Evolutionary conservation across 2,329 filamentous ascomycete genomes (phyloP).

Genomic region (Pleoardoris graminearum): DNA sequence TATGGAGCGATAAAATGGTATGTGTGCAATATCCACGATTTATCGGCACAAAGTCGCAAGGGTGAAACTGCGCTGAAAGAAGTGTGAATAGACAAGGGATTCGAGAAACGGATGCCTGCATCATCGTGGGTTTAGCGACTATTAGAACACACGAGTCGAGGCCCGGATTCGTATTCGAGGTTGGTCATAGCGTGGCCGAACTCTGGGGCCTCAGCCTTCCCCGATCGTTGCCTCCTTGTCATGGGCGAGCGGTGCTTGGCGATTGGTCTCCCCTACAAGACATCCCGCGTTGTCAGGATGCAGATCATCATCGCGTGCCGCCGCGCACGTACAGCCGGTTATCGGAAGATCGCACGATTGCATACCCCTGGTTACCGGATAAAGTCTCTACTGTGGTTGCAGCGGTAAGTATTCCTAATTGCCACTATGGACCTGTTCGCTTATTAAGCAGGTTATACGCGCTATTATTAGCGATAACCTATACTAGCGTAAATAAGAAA

Average conservation of each 20-base stretch:
- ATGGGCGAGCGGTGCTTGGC: not conserved
- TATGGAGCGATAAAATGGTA: not conserved
- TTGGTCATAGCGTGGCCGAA: slow-evolving; percentile 9
- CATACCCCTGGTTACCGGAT: not conserved
- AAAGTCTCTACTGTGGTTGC: not conserved
- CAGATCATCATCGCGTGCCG: not conserved
- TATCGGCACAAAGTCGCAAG: not conserved
- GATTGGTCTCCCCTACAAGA: not conserved
- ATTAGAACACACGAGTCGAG: slow-evolving; percentile 2
- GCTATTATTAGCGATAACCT: too few relatives aligned
- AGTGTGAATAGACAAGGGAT: not conserved
- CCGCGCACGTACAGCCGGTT: not conserved
- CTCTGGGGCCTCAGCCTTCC: slow-evolving; percentile 7
- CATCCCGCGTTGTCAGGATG: not conserved
- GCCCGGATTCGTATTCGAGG: slow-evolving; percentile 3
- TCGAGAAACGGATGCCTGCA: slow-evolving; percentile 2
- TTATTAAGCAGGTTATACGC: too few relatives aligned
- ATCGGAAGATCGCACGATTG: not conserved
- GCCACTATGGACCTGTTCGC: too few relatives aligned
- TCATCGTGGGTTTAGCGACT: slow-evolving; percentile 1
- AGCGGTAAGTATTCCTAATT: too few relatives aligned
- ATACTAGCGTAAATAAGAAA: too few relatives aligned
- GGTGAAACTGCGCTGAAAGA: not conserved
- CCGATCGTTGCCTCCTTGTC: not conserved
- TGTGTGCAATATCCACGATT: too few relatives aligned